Evolutionary conservation across 352 stramenopile genomes (phyloP), one percentile per base, ranked within the genome.

Genomic region (Blastocystis sp.): DNA sequence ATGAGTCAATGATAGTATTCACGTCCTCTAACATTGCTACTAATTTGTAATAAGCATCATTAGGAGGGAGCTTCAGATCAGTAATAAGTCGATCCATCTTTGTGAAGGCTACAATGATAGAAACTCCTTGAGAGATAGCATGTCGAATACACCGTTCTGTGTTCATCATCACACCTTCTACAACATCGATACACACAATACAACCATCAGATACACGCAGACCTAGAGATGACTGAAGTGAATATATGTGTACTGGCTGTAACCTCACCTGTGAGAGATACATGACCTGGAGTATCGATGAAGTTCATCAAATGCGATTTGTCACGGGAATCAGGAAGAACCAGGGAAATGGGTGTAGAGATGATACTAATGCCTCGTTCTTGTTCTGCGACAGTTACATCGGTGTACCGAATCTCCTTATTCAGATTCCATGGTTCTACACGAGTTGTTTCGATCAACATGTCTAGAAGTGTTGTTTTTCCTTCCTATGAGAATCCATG

Each of bases 31-130:
- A 95, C 46, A 95, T 95, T 89, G 98, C 92, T 42, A 95, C 88
- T 42, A 99, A 89, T 90, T 99, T 99, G 89, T 95, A 97, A 90
- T 99, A 99, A 54, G 95, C 94, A 90, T 99, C 97, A 6, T 92
- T 90, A 0, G 96, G 96, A 5, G 96, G 95, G 11, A 99, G 89
- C 90, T 98, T 98, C 52, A 99, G 91, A 89, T 99, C 97, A 32
- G 98, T 93, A 88, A 99, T 97, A 19, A 99, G 90, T 0, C 97
- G 94, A 90, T 99, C 97, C 54, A 99, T 78, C 90, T 99, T 99
- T 90, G 97, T 98, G 52, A 99, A 88, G 42, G 94, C 92, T 24
- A 99, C 90, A 12, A 93, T 90, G 0, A 98, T 89, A 19, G 93
- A 89, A 27, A 98, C 88, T 37, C 94, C 93, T 46, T 96, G 92